Conservation (phyloP, 169 alveolate species). For the Babesia bigemina region DNA sequence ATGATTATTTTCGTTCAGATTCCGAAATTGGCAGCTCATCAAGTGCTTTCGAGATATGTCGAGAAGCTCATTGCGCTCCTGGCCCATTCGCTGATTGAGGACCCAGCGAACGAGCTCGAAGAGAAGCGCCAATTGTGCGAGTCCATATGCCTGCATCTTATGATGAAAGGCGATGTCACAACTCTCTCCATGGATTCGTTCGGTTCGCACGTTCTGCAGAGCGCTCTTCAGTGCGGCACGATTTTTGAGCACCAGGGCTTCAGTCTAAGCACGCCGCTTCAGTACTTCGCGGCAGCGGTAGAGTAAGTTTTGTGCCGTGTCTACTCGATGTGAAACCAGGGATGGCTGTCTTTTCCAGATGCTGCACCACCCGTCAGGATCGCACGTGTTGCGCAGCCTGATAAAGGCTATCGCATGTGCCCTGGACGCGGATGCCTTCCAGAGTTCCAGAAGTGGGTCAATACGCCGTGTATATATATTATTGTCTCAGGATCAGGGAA, state of each 20-base stretch:
- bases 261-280: slow-evolving; percentile 3
- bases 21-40: slow-evolving; percentile 47
- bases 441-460: slow-evolving; percentile 13
- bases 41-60: slow-evolving; percentile 28
- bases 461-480: background rate
- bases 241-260: slow-evolving; percentile 33
- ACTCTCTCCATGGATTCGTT: slow-evolving; percentile 31
- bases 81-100: slow-evolving; percentile 54
- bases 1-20: slow-evolving; percentile 8
- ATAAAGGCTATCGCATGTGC: slow-evolving; percentile 37
- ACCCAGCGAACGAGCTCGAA: slow-evolving; percentile 27
- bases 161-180: slow-evolving; percentile 33
- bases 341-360: slow-evolving; percentile 56
- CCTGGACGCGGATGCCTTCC: slow-evolving; percentile 29
- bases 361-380: slow-evolving; percentile 55
- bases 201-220: slow-evolving; percentile 61
- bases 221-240: slow-evolving; percentile 47
- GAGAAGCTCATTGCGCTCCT: slow-evolving; percentile 56
- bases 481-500: slow-evolving; percentile 9
- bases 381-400: slow-evolving; percentile 47
- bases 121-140: slow-evolving; percentile 44
- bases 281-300: slow-evolving; percentile 34
- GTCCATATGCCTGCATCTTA: slow-evolving; percentile 12
- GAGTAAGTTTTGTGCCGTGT: slow-evolving; percentile 22
- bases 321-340: background rate